Conservation (phyloP, 2,329 filamentous ascomycete species). For the Diplodia intermedia region DNA sequence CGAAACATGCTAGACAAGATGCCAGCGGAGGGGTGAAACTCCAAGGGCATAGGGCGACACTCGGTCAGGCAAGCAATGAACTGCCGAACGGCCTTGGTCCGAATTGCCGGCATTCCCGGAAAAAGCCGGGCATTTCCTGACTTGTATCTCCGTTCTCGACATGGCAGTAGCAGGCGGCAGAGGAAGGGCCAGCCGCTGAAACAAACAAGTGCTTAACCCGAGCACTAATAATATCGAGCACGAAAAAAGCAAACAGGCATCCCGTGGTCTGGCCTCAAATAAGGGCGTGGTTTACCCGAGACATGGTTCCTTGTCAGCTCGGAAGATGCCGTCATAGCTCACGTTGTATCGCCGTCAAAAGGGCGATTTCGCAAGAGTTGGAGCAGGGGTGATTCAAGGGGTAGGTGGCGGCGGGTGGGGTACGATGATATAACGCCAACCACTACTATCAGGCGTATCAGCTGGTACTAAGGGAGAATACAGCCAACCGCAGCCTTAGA, state of each 20-base stretch:
- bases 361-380: no score
- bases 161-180: background rate
- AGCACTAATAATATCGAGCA: background rate
- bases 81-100: background rate
- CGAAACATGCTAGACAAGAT: background rate
- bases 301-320: background rate
- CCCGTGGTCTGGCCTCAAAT: background rate
- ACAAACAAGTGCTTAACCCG: background rate
- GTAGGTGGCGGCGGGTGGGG: no score
- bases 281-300: slow-evolving; percentile 9
- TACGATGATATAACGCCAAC: no score
- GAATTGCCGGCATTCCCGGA: background rate
- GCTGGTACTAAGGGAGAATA: no score
- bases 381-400: no score
- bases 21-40: background rate
- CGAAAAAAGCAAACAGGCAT: background rate
- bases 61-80: background rate
- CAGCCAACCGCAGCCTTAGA: no score
- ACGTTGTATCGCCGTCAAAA: background rate
- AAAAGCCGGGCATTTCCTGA: background rate
- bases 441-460: no score
- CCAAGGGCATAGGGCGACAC: background rate
- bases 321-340: background rate
- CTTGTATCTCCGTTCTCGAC: background rate
- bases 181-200: background rate